Evolutionary conservation across 2,329 filamentous ascomycete species (phyloP), one percentile per base, ranked within the genome.

Genomic region (Phialocephala sp.): DNA sequence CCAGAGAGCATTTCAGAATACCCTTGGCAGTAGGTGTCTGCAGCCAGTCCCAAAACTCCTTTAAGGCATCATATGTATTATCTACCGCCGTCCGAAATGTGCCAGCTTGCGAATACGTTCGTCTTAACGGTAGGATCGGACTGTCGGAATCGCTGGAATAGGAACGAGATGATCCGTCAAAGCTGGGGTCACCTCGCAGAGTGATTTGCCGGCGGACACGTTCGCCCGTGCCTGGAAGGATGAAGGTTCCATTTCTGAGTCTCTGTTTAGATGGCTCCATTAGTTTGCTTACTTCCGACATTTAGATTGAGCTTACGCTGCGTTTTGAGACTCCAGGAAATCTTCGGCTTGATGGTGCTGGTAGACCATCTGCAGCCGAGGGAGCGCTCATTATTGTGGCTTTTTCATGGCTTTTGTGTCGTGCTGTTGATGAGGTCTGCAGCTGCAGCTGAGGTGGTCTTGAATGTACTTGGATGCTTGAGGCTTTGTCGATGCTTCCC

Each of bases 1-100:
- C 94, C 67, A 97, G 79, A 37, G 93, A 94, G 81, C 93, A 97
- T 79, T 97, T 97, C 73, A 97, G 81, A 61, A 97, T 91, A 45
- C 89, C 91, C 66, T 89, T 89, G 6, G 93, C 94, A 39, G 86
- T 89, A 39, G 90, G 88, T 0, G 93, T 94, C 43, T 84, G 81
- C 8, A 89, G 75, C 82, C 92, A 95, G 64, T 77, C 74, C 78
- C 86, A 84, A 57, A 84, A 74, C 66, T 77, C 77, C 32, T 78
- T 72, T 36, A 76, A 72, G 52, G 77, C 75, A 57, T 80, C 73
- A 27, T 77, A 73, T 43, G 67, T 76, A 73, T 69, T 78, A 71
- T 67, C 68, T 60, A 70, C 76, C 68, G 68, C 78, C 62, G 64
- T 77, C 68, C 69, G 67, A 73, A 70, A 74, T 70, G 71, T 76